Evolutionary conservation across 805 yeast species (phyloP).

Genomic region (Cyberlindnera maclurae): DNA sequence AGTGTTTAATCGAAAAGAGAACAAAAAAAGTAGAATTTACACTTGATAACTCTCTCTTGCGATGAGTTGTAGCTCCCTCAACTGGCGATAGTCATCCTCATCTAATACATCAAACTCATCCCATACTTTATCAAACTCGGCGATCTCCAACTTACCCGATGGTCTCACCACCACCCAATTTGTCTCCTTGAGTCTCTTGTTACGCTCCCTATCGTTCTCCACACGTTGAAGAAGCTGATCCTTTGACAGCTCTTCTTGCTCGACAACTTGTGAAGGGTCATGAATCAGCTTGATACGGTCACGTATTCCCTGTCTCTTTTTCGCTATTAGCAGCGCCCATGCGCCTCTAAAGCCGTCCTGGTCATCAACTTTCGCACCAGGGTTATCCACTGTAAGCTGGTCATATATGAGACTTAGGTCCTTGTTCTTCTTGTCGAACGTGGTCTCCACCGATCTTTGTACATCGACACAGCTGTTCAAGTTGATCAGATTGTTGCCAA

Average conservation of each 20-base stretch:
- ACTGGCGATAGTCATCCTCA: conserved; percentile 41
- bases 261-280: neutral
- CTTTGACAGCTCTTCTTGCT: conserved; percentile 18
- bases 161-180: conserved; percentile 64
- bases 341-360: conserved; percentile 15
- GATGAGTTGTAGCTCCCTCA: conserved; percentile 48
- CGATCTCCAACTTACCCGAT: conserved; percentile 30
- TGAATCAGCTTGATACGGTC: conserved; percentile 8
- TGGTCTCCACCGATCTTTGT: conserved; percentile 12
- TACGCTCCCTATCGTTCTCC: conserved; percentile 91
- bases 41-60: conserved; percentile 42
- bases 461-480: conserved; percentile 17
- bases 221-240: conserved; percentile 67
- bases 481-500: conserved; percentile 26
- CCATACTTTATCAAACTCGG: conserved; percentile 47
- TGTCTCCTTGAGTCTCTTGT: conserved; percentile 75
- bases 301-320: conserved; percentile 13
- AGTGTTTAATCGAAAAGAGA: too few relatives aligned
- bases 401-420: conserved; percentile 2
- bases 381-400: conserved; percentile 2
- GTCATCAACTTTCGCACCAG: conserved; percentile 2
- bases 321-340: conserved; percentile 17
- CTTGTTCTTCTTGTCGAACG: conserved; percentile 8
- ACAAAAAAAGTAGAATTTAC: too few relatives aligned
- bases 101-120: conserved; percentile 27